Evolutionary conservation across 306 rosid genomes (phyloP).

Genomic region (Datisca glomerata): DNA sequence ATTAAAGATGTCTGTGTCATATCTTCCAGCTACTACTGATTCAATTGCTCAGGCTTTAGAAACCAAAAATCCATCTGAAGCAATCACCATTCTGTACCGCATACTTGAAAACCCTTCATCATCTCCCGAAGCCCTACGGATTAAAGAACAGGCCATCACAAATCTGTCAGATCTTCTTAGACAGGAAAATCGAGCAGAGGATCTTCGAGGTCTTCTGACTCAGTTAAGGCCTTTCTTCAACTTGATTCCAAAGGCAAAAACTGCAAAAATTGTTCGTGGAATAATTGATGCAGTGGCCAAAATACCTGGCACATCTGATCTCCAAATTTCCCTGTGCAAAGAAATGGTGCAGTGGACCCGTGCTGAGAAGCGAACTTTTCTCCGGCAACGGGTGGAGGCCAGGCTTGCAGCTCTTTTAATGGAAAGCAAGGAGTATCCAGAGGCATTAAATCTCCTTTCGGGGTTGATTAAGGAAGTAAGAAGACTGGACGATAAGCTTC

Average conservation of each 20-base stretch:
- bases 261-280: conserved; percentile 86
- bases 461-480: conserved; percentile 89
- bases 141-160: conserved; percentile 77
- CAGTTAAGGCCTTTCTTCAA: conserved; percentile 87
- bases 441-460: conserved; percentile 70
- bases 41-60: conserved; percentile 59
- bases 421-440: conserved; percentile 86
- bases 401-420: conserved; percentile 88
- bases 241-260: conserved; percentile 86
- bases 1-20: conserved; percentile 78
- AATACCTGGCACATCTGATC: conserved; percentile 78
- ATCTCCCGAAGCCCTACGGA: conserved; percentile 70
- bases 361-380: conserved; percentile 79
- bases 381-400: conserved; percentile 89
- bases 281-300: conserved; percentile 81
- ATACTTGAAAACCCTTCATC: conserved; percentile 75
- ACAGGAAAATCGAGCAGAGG: conserved; percentile 83
- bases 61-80: conserved; percentile 51
- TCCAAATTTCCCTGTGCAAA: conserved; percentile 75
- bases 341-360: conserved; percentile 97
- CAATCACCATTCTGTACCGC: conserved; percentile 64
- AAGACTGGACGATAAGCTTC: conserved; percentile 91
- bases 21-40: conserved; percentile 72
- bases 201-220: conserved; percentile 79
- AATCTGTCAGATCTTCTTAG: conserved; percentile 65